Evolutionary conservation across 2,329 filamentous ascomycete genomes (phyloP).

Genomic region (Penicillium sp.): DNA sequence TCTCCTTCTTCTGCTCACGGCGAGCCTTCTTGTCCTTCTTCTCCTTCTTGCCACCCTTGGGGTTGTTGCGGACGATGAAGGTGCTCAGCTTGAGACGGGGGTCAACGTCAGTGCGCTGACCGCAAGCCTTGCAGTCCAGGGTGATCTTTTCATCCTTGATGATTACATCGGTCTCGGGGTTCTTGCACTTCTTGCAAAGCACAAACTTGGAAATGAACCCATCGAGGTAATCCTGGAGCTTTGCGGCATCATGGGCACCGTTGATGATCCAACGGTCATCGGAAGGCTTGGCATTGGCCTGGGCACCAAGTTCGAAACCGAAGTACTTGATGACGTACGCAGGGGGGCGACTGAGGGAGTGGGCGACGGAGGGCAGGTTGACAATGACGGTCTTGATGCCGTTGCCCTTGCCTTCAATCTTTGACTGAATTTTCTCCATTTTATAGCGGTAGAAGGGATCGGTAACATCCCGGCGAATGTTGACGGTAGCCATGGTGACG

Average conservation of each 20-base stretch:
- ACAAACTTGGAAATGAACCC: conserved; percentile 99
- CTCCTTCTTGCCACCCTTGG: conserved; percentile 91
- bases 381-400: conserved; percentile 99
- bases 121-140: conserved; percentile 98
- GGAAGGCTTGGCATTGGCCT: conserved; percentile 95
- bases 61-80: conserved; percentile 93
- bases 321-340: conserved; percentile 99
- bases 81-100: conserved; percentile 92
- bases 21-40: conserved; percentile 93
- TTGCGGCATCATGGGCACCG: conserved; percentile 89
- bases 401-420: conserved; percentile 99
- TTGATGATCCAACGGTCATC: conserved; percentile 99
- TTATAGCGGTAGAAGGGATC: conserved; percentile 99
- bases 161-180: conserved; percentile 93
- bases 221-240: conserved; percentile 97
- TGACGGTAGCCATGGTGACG: conserved; percentile 92
- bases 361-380: conserved; percentile 91
- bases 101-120: conserved; percentile 88
- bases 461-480: conserved; percentile 96
- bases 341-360: conserved; percentile 88
- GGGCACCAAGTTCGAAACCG: conserved; percentile 96
- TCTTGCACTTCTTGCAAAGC: conserved; percentile 99
- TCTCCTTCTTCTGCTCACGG: conserved; percentile 75
- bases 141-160: conserved; percentile 92
- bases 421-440: conserved; percentile 98